phyloP scores from a whole-genome alignment of 305 asterid genomes.

The Salvia sclarea region DNA sequence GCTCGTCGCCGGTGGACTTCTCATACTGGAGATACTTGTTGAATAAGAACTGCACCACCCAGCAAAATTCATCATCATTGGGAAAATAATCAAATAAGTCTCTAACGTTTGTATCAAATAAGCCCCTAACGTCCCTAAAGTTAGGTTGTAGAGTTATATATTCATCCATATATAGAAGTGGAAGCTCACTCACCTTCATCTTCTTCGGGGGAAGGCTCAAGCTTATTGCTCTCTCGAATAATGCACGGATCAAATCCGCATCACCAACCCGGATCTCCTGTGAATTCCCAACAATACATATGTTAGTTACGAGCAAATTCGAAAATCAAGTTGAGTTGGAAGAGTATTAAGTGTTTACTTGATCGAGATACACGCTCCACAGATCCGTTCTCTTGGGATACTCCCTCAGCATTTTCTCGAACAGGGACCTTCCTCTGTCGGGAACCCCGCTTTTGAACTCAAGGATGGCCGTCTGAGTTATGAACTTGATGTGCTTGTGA shows the following conservation, averaged over 20 bases:
- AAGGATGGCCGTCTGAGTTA: slow-evolving; percentile 75
- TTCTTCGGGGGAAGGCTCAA: slow-evolving; percentile 81
- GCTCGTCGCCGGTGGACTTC: slow-evolving; percentile 64
- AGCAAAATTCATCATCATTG: too few relatives aligned
- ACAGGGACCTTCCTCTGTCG: slow-evolving; percentile 87
- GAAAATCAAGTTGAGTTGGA: not conserved
- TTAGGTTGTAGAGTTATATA: too few relatives aligned
- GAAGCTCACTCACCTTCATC: slow-evolving; percentile 66
- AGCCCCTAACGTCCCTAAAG: too few relatives aligned
- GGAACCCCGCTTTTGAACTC: slow-evolving; percentile 90
- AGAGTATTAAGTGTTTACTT: slow-evolving; percentile 44
- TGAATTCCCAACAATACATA: slow-evolving; percentile 20
- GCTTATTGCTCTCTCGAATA: slow-evolving; percentile 91
- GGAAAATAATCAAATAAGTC: too few relatives aligned
- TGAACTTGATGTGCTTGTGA: slow-evolving; percentile 82
- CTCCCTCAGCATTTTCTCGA: slow-evolving; percentile 83
- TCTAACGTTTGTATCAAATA: too few relatives aligned
- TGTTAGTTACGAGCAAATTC: not conserved
- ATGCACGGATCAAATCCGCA: slow-evolving; percentile 69
- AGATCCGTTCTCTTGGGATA: slow-evolving; percentile 93
- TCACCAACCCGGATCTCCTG: slow-evolving; percentile 92
- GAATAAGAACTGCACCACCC: slow-evolving; percentile 65
- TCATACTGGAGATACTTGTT: slow-evolving; percentile 78
- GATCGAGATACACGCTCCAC: slow-evolving; percentile 95
- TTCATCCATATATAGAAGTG: not conserved